Percentiles rank a stretch among this genome's conserved stretches.
phyloP scores from a whole-genome alignment of 2,329 filamentous ascomycete genomes.

The Exophiala alcalophila region DNA sequence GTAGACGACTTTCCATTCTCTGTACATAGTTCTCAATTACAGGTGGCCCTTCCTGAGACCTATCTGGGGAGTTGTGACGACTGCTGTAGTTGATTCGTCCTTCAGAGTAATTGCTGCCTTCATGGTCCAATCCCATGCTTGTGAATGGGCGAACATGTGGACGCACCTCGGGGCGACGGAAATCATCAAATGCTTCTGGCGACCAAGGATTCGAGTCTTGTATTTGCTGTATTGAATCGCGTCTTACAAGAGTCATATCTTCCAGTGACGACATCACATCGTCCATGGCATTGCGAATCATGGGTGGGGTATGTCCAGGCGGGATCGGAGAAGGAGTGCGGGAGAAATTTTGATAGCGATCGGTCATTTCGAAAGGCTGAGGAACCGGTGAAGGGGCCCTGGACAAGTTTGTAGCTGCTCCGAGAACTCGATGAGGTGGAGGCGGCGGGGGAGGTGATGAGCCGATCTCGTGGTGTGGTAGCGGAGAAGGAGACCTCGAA shows the following conservation, averaged over 20 bases:
- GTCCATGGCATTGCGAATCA: conserved; percentile 91
- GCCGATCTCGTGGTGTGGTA: conserved; percentile 47
- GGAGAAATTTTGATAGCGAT: conserved; percentile 52
- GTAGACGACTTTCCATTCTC: conserved; percentile 81
- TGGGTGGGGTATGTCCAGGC: conserved; percentile 80
- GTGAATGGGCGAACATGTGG: conserved; percentile 62
- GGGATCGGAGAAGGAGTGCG: conserved; percentile 65
- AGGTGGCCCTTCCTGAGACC: conserved; percentile 59
- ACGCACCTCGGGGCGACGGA: conserved; percentile 36
- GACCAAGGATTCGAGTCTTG: conserved; percentile 75
- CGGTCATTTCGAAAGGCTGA: conserved; percentile 30
- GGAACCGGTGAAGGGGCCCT: conserved; percentile 50
- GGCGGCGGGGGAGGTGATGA: conserved; percentile 80
- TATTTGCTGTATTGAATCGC: conserved; percentile 46
- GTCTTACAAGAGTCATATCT: conserved; percentile 68
- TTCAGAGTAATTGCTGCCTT: conserved; percentile 44
- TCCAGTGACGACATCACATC: conserved; percentile 94
- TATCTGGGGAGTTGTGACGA: conserved; percentile 49
- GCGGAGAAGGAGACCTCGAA: conserved; percentile 34
- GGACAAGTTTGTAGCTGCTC: conserved; percentile 37
- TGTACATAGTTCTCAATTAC: conserved; percentile 83
- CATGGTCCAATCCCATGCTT: conserved; percentile 65
- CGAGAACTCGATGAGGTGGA: conserved; percentile 67
- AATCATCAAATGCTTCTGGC: conserved; percentile 74
- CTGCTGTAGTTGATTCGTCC: conserved; percentile 59